Evolutionary conservation across 2,329 filamentous ascomycete genomes (phyloP).

Genomic region (Aspergillus sojae): DNA sequence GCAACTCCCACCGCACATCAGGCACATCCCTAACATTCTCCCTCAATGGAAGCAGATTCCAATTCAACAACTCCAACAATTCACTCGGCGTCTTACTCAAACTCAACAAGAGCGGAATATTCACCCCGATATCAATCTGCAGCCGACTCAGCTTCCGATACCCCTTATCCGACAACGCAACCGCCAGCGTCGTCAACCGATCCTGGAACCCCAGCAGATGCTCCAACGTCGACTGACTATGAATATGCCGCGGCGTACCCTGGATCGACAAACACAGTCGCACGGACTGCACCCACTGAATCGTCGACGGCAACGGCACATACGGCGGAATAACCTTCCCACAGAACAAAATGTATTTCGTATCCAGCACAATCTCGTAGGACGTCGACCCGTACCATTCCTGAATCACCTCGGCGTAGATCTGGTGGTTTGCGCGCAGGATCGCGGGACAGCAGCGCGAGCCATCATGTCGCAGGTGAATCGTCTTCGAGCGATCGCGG

Average conservation of each 20-base stretch:
- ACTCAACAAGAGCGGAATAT: constrained; percentile 16
- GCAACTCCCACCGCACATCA: constrained; percentile 6
- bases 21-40: constrained; percentile 2
- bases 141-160: constrained; percentile 1
- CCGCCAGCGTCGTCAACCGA: constrained; percentile 2
- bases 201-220: constrained; percentile 13
- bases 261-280: constrained; percentile 11
- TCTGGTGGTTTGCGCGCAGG: constrained; percentile 13
- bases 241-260: constrained; percentile 11
- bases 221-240: constrained; percentile 5
- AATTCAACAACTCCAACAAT: constrained; percentile 10
- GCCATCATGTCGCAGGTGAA: constrained; percentile 7
- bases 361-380: constrained; percentile 15
- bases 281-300: constrained; percentile 10
- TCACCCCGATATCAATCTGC: constrained; percentile 6
- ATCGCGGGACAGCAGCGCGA: constrained; percentile 11
- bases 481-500: constrained; percentile 4
- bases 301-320: constrained; percentile 9
- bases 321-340: constrained; percentile 13
- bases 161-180: background rate
- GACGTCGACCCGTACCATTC: constrained; percentile 16
- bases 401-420: constrained; percentile 11
- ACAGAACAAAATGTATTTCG: constrained; percentile 17
- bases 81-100: constrained; percentile 16
- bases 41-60: constrained; percentile 10